Evolutionary conservation across 2,329 filamentous ascomycete species (phyloP), one percentile per base, ranked within the genome.

Genomic region (Proliferodiscus dingleyae): DNA sequence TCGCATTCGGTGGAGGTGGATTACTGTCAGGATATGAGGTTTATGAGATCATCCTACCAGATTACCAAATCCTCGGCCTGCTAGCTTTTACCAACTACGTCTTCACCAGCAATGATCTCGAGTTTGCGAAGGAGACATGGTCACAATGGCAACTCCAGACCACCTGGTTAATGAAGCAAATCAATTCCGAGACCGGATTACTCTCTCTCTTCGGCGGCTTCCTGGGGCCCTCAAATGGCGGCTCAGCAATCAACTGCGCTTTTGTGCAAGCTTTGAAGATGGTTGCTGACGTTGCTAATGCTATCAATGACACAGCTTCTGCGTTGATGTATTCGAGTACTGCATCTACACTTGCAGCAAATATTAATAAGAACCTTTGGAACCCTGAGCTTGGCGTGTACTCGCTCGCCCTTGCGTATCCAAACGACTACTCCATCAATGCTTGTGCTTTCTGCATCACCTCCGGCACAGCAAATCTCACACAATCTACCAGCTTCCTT

Each of bases 331-430:
- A 65, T 41, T 41, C 39, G 5, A 22, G 36, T 3, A 53, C 56
- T 2, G 59, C 64, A 8, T 13, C 21, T 1, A 46, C 43, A 9
- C 41, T 67, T 9, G 51, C 44, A n/a, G 34, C 45, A 3, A 57
- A 58, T 11, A 56, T 67, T 16, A 64, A 67, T 39, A 28, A 39
- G 1, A 47, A 58, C 1, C 60, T 68, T 8, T 69, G 66, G 65
- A 64, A 65, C 29, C 41, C 46, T 1, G 15, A 46, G 9, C 38
- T 63, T 0, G 66, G 64, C 2, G 50, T 54, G 4, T 69, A 66
- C 49, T 61, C 60, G 2, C 51, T 64, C 2, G 60, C 59, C 2
- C 45, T 59, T 7, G n/a, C n/a, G n/a, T n/a, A n/a, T n/a, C 5
- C 5, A 8, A 53, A 47, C 2, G 61, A 69, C 47, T 66, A 60